A percentile compares a stretch with the other conserved stretches of the same genome.
phyloP scores from a whole-genome alignment of 75 land plant genomes.

The Cupressus sempervirens region DNA sequence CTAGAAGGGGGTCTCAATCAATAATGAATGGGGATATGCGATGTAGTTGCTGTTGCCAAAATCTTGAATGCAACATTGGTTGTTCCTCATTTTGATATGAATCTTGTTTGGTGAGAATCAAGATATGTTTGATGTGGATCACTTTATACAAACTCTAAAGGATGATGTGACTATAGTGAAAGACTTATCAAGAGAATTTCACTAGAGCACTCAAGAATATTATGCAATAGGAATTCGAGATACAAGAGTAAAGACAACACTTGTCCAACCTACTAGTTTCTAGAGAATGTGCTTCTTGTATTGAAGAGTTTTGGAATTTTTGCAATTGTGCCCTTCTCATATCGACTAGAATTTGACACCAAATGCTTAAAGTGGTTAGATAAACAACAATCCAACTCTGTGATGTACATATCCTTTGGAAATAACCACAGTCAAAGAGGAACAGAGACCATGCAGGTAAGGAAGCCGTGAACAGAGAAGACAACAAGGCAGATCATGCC shows the following conservation, averaged over 20 bases:
- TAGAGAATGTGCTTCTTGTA: constrained; percentile 77
- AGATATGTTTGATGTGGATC: constrained; percentile 95
- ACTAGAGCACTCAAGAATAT: constrained; percentile 91
- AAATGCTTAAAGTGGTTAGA: no score
- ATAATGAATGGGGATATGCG: constrained; percentile 98
- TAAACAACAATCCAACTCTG: no score
- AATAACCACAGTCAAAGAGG: no score
- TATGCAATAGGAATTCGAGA: constrained; percentile 81
- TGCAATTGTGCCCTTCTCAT: no score
- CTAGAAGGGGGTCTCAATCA: constrained; percentile 95
- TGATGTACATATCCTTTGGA: no score
- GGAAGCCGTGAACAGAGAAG: no score
- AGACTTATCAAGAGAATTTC: constrained; percentile 69
- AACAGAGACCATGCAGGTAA: no score
- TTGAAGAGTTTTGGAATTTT: no score
- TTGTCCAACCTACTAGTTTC: constrained; percentile 80
- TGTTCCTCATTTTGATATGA: constrained; percentile 85
- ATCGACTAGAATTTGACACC: no score
- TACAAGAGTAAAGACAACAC: constrained; percentile 83
- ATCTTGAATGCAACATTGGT: constrained; percentile 86
- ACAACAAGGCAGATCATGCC: no score
- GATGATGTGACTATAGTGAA: constrained; percentile 73
- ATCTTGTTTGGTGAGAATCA: constrained; percentile 93
- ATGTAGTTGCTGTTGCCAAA: constrained; percentile 96
- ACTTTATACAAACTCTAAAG: constrained; percentile 67